These are phyloP conservation scores for Musa troglodytarum DNA, from an alignment of 176 grass and related monocot genomes.

Conservation along the genomic window DNA sequence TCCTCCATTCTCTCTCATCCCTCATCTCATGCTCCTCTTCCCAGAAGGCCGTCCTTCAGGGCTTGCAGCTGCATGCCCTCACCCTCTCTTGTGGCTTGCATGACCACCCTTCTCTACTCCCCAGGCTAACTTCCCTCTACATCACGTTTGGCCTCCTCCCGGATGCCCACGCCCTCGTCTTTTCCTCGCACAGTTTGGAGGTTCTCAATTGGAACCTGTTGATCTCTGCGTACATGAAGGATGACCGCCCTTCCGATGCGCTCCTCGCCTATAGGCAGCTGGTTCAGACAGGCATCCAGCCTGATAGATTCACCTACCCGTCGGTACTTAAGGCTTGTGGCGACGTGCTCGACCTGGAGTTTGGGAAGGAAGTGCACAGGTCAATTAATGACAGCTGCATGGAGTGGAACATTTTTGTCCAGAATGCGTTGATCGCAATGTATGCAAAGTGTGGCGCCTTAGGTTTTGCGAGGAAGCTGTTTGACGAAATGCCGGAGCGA, in stretches of 20 bases:
- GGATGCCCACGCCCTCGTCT: constrained; percentile 26
- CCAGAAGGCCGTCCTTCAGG: background rate
- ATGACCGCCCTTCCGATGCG: constrained; percentile 5
- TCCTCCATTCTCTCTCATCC: background rate
- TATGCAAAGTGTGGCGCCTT: constrained; percentile 40
- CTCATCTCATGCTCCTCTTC: constrained; percentile 16
- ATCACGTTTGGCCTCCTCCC: constrained; percentile 30
- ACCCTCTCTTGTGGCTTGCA: constrained; percentile 39
- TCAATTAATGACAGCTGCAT: constrained; percentile 6
- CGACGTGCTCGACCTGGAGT: constrained; percentile 21
- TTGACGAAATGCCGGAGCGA: constrained; percentile 42
- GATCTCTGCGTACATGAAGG: constrained; percentile 30
- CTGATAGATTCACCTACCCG: constrained; percentile 47
- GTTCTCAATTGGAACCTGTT: constrained; percentile 34
- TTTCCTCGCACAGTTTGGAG: background rate
- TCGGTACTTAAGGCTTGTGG: constrained; percentile 47
- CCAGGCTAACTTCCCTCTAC: constrained; percentile 33
- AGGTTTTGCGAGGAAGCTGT: constrained; percentile 26
- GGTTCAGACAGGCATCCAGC: constrained; percentile 19
- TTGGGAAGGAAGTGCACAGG: constrained; percentile 31
- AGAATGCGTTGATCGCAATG: constrained; percentile 41
- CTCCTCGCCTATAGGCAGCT: constrained; percentile 13
- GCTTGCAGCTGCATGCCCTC: constrained; percentile 31
- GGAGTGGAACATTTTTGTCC: constrained; percentile 29
- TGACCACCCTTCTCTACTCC: constrained; percentile 20